Base-by-base conservation (phyloP, 2,329 filamentous ascomycete genomes). In the Colletotrichum tanaceti region DNA sequence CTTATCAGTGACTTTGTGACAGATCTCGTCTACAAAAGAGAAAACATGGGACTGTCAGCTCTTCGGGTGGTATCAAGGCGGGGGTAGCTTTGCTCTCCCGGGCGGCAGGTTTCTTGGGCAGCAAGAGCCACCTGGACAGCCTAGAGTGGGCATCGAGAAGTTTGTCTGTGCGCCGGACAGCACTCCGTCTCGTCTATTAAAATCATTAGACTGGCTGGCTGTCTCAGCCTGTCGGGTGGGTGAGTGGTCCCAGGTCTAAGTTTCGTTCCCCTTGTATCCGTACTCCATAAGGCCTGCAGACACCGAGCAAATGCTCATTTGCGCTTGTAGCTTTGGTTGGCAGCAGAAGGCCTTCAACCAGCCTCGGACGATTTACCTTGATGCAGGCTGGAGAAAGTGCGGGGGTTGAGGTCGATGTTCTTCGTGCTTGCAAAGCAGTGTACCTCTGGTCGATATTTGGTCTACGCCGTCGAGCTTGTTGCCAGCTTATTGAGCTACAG, bases 41-140 rank as follows among this genome's bases (percentile, higher is more conserved):
- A 54, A 68, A 69, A 69, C 66, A 52, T 69, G 66, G 66, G 32
- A 61, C 44, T 57, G 63, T 61, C 38, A 62, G 28, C 46, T 67
- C 24, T 67, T 63, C 43, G 5, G n/a, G 32, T 24, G 35, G 20
- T 43, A 53, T 46, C 24, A 14, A 14, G 7, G 62, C 52, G 64
- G 41, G 60, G 65, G 39, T 59, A 59, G 28, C 52, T 63, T 38
- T 53, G 14, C 5, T 38, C 53, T 52, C 39, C 61, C 65, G 53
- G 44, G 38, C 61, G 44, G 38, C 60, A 35, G 44, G 10, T 43
- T 39, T 35, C 32, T 54, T 47, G 32, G 60, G 46, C 39, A 57
- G 10, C 64, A 58, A 58, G 28, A 59, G 20, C 18, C 28, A 60
- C 66, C 43, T 44, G 41, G 52, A 24, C 49, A 24, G 35, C 43